Evolutionary conservation across 306 rosid species (phyloP), one percentile per base, ranked within the genome.

Genomic region (Chamaecrista fasciculata): DNA sequence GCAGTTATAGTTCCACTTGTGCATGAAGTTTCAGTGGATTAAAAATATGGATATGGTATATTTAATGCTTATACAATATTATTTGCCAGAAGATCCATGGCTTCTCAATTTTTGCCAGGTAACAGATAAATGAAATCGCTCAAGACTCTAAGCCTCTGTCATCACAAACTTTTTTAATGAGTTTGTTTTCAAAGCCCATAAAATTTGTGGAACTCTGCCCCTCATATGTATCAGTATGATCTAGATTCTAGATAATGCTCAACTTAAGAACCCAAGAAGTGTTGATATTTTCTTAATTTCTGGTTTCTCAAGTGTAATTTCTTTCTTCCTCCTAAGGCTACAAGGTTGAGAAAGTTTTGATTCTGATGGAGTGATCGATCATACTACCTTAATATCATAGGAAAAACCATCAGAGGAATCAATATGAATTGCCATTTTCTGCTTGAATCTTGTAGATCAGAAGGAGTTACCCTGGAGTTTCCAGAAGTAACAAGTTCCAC

Each of bases 401-500:
- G 23, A 36, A 47, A 14, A 46, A 46, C 6, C 1, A 31, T 57
- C 43, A 16, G 23, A 56, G 11, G 63, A 25, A 14, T 11, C 52
- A 29, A 12, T 37, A 29, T 55, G 55, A 72, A 52, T 43, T 16
- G 4, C 6, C 19, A 8, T 19, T 48, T 67, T 39, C 36, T 66
- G 4, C 21, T 50, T 60, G 62, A 66, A 70, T 37, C 60, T 60
- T 82, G 53, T 57, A 82, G 86, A 75, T 78, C 83, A 53, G 86
- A 82, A 69, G 55, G 49, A 11, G 16, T 82, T 15, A 67, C 75
- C 52, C 62, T 82, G 67, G 99, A 91, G 91, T 91, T 95, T 79
- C 99, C 97, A 4, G 99, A 95, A 83, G 70, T 91, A 23, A 84
- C 97, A 29, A 87, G 97, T 73, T 95, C 95, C 58, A 88, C 97